phyloP scores from a whole-genome alignment of 129 eudicot species.

The Arctium lappa region DNA sequence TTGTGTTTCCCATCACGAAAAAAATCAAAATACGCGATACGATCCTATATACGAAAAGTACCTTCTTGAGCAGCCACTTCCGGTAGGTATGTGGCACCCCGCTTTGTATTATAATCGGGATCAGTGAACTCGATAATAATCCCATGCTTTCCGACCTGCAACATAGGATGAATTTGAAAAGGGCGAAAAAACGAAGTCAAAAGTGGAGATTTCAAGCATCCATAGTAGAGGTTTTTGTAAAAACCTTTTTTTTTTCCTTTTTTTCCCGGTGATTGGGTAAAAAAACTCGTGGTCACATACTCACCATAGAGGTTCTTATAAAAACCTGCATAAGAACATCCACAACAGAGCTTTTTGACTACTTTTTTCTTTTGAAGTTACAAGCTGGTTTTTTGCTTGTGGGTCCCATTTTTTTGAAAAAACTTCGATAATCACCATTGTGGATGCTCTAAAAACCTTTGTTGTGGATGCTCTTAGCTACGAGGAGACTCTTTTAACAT shows the following conservation, averaged over 20 bases:
- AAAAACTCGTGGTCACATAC: too few species aligned
- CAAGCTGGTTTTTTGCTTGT: too few species aligned
- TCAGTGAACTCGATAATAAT: slow-evolving; percentile 84
- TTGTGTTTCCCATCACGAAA: neutral
- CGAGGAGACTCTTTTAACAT: too few species aligned
- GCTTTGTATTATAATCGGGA: slow-evolving; percentile 57
- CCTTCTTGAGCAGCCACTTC: slow-evolving; percentile 95
- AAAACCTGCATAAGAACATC: too few species aligned
- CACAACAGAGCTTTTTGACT: too few species aligned
- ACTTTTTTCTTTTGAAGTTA: too few species aligned
- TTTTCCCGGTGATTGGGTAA: neutral
- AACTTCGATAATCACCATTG: too few species aligned
- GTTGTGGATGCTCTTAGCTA: too few species aligned
- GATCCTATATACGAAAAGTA: slow-evolving; percentile 12
- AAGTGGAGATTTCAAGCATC: neutral
- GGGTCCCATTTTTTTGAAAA: too few species aligned
- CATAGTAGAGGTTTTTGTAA: neutral
- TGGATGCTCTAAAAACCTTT: too few species aligned
- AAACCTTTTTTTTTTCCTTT: neutral
- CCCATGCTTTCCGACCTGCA: slow-evolving; percentile 85
- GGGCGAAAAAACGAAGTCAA: neutral
- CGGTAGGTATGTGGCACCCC: slow-evolving; percentile 89
- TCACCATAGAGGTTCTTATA: too few species aligned
- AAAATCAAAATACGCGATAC: neutral
- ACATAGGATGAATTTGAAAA: neutral